A percentile compares a stretch with the other conserved stretches of the same genome.
These are phyloP conservation scores for Cladophialophora immunda DNA, from an alignment of 2,329 filamentous ascomycete species.

Conservation along the genomic window DNA sequence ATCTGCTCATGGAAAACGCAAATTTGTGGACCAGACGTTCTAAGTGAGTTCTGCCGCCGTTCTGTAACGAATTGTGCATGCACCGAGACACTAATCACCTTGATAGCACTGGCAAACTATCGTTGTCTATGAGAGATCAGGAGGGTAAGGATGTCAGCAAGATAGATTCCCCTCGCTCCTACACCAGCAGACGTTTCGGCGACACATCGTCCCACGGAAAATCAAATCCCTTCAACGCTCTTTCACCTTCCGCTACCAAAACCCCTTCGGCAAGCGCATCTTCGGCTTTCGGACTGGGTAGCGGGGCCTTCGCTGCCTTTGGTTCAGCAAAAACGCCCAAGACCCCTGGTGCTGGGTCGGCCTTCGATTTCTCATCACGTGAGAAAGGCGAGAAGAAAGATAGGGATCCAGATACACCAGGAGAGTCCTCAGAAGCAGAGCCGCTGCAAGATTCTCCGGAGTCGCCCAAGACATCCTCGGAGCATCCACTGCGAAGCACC, in stretches of 20 bases:
- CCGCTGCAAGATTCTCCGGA: conserved; percentile 44
- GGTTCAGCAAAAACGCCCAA: conserved; percentile 88
- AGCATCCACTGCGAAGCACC: conserved; percentile 77
- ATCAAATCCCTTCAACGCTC: conserved; percentile 79
- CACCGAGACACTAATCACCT: conserved; percentile 40
- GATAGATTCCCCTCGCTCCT: conserved; percentile 68
- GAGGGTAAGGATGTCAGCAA: conserved; percentile 64
- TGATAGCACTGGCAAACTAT: conserved; percentile 84
- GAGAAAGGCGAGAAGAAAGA: conserved; percentile 76
- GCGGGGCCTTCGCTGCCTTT: conserved; percentile 96
- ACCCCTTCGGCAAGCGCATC: conserved; percentile 81
- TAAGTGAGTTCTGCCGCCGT: conserved; percentile 50
- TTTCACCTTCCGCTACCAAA: conserved; percentile 73
- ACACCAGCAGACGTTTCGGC: conserved; percentile 77
- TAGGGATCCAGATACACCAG: conserved; percentile 52
- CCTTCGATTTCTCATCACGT: conserved; percentile 77
- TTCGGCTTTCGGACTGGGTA: conserved; percentile 91
- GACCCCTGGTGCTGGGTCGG: conserved; percentile 71
- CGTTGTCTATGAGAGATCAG: conserved; percentile 76
- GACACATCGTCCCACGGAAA: conserved; percentile 75
- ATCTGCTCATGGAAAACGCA: conserved; percentile 58
- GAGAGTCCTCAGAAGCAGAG: conserved; percentile 51
- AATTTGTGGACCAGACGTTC: conserved; percentile 60
- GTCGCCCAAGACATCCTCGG: conserved; percentile 45
- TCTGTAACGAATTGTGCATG: background rate